A percentile compares a stretch with the other conserved stretches of the same genome.
phyloP scores from a whole-genome alignment of 2,329 filamentous ascomycete species.

The Fusarium circinatum region DNA sequence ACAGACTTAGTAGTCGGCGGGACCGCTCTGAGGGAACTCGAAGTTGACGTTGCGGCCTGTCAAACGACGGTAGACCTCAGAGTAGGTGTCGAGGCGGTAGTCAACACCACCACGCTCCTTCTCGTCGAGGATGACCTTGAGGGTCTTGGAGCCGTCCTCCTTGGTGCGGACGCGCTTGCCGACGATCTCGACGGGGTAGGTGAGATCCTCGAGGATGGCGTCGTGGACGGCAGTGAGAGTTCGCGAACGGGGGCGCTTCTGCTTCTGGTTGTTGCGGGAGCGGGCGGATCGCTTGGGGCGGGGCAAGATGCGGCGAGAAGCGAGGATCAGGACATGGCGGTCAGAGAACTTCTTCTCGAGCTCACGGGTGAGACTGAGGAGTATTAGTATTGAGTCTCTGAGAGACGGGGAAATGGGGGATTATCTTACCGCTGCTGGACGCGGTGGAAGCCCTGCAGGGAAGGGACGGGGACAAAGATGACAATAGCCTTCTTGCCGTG shows the following conservation, averaged over 20 bases:
- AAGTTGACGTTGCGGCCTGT: conserved; percentile 97
- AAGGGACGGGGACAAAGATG: conserved; percentile 99
- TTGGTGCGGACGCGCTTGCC: conserved; percentile 99
- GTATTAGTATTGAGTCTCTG: conserved; percentile 28
- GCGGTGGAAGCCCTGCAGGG: conserved; percentile 98
- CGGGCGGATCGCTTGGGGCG: conserved; percentile 98
- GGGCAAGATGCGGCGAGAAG: conserved; percentile 97
- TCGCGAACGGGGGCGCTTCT: conserved; percentile 98
- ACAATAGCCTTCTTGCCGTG: conserved; percentile 99
- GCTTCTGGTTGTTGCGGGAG: conserved; percentile 94
- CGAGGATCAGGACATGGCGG: conserved; percentile 99
- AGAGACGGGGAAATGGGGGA: not conserved
- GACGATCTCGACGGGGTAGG: conserved; percentile 99
- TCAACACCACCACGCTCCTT: conserved; percentile 99
- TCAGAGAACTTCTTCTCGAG: conserved; percentile 99
- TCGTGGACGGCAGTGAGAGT: conserved; percentile 99
- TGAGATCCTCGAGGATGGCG: conserved; percentile 95
- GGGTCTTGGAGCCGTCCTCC: conserved; percentile 97
- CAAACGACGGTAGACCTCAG: conserved; percentile 98
- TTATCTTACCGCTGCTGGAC: conserved; percentile 96
- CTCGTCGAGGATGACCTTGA: conserved; percentile 99
- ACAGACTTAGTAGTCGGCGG: conserved; percentile 79
- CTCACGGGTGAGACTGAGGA: conserved; percentile 90
- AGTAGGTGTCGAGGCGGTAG: conserved; percentile 99
- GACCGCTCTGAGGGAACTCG: conserved; percentile 92